Base-by-base conservation (phyloP, 129 eudicot species). In the Gnaphalium uliginosum region DNA sequence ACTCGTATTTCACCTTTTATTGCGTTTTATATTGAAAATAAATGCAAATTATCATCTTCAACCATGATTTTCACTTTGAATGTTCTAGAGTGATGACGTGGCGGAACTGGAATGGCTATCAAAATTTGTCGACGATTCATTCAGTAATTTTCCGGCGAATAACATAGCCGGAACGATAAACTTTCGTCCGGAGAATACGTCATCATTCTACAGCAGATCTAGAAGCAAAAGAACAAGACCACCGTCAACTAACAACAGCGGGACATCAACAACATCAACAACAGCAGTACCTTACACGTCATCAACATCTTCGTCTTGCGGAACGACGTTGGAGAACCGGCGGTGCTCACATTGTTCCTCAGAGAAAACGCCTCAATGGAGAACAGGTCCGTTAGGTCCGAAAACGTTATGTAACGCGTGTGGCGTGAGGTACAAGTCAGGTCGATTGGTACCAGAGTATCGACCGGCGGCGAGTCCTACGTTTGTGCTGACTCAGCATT, bases 31-130 rank as follows among this genome's bases (percentile, higher is more conserved):
- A 43, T 17, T 43, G 17, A 43, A 43, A 43, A 10, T 43, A 43
- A 43, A 2, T 39, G n/a, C n/a, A 9, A 39, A 39, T 39, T 39
- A 9, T 8, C 1, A 32, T 32, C 37, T 32, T 8, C 37, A 5
- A 33, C 6, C 6, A 5, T 33, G 9, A 37, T 37, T 7, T 8
- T 37, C 17, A 43, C 1, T 43, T 11, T 62, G 25, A 41, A 69
- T 18, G 68, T 69, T 65, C 25, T 59, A 89, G 96, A 83, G 67
- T 41, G 96, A 89, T n/a, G 87, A 89, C 17, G 90, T 84, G 60
- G 96, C 84, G 15, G 92, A 89, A 77, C 87, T 89, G 4, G 96
- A 89, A 76, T 89, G 92, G 92, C 84, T 89, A 17, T 89, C 92
- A 5, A 87, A 77, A 67, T 87, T 85, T 60, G 90, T 87, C 39